A percentile compares a stretch with the other conserved stretches of the same genome.
Conservation (phyloP, 306 rosid genomes). For the Trichosanthes truncata region DNA sequence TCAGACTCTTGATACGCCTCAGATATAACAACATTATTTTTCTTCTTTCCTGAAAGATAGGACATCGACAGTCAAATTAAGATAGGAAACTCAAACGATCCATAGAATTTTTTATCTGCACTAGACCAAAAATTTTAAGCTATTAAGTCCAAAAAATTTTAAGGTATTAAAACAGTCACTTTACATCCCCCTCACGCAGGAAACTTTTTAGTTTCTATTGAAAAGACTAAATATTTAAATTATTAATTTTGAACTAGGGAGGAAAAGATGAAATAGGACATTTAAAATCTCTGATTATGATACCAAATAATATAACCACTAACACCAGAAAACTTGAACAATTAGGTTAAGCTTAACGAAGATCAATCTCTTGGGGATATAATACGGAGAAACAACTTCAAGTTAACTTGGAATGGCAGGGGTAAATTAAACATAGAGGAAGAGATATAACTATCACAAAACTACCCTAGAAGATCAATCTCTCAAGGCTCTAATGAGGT, state of each 20-base stretch:
- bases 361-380: background rate
- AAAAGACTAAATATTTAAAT: background rate
- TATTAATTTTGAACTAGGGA: too few relatives aligned
- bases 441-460: background rate
- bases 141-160: background rate
- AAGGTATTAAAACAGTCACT: background rate
- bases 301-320: background rate
- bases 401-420: background rate
- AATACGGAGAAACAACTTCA: background rate
- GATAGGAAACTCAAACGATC: background rate
- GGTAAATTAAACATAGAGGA: background rate
- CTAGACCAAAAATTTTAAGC: background rate
- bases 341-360: background rate
- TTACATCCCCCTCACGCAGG: background rate
- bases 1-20: constrained; percentile 88
- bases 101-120: background rate
- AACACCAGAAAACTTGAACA: background rate
- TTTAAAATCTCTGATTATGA: background rate
- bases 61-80: background rate
- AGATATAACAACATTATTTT: constrained; percentile 29
- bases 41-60: constrained; percentile 41
- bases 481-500: background rate
- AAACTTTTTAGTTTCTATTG: background rate
- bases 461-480: background rate
- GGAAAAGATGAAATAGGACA: background rate